Base-by-base conservation (phyloP, 1,284 basidiomycete species). In the Singerocomus inundabilis region DNA sequence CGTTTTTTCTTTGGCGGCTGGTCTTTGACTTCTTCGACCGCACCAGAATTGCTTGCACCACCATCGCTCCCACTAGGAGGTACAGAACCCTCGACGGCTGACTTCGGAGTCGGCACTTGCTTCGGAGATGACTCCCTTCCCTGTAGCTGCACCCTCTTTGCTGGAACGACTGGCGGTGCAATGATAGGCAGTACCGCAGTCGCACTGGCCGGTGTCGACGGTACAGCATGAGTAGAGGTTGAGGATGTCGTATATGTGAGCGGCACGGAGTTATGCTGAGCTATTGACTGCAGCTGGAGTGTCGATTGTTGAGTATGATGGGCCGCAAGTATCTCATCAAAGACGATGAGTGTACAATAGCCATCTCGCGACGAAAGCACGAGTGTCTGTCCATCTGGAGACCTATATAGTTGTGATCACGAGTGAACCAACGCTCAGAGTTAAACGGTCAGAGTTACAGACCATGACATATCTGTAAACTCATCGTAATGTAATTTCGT, bases 401-500 rank as follows among this genome's bases (percentile, higher is more conserved):
- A 95, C 94, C 94, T 96, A 30, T 34, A 28, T 25, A 50, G 26
- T 46, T 35, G 12, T 18, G 7, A 35, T 42, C n/a, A 25, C 44
- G 10, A 51, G 37, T 51, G 36, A 52, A 41, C 32, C 49, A 12
- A 50, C 16, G 28, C 32, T 48, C 47, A 10, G 41, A 33, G 15
- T 6, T 29, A 29, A 18, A 10, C 16, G 30, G 11, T 37, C 6
- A 5, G 24, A 33, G 35, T 36, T 10, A 79, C 89, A 55, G 62
- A 96, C 96, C 96, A 99, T 38, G 88, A 83, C 72, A 98, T 79
- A 72, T 99, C 96, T 1, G 97, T 99, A 64, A 98, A 98, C 60
- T 95, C 92, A 53, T 97, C 93, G 67, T 98, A 99, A 72, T 99
- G 96, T 58, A 99, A 72, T 64, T 97, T 98, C 46, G 89, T 92